Evolutionary conservation across 768 basidiomycete genomes (phyloP).

Genomic region (Lactarius psammicola): DNA sequence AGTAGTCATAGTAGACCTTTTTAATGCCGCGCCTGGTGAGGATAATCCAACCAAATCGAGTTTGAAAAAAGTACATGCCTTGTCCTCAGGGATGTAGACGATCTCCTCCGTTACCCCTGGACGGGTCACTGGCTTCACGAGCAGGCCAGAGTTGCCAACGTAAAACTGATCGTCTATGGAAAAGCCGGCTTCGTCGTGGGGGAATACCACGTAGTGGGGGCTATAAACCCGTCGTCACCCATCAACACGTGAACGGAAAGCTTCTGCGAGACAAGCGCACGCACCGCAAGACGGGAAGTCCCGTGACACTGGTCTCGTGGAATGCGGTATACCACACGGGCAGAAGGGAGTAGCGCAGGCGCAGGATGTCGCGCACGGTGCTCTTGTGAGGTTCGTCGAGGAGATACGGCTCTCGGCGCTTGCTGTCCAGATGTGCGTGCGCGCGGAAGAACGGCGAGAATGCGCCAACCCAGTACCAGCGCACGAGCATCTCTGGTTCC

Average conservation of each 20-base stretch:
- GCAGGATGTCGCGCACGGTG: conserved; percentile 73
- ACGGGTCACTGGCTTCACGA: conserved; percentile 86
- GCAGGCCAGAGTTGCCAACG: conserved; percentile 80
- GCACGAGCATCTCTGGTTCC: conserved; percentile 86
- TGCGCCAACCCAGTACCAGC: conserved; percentile 96
- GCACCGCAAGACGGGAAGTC: conserved; percentile 80
- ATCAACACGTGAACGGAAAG: not conserved
- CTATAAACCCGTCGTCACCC: conserved; percentile 42
- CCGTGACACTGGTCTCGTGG: conserved; percentile 78
- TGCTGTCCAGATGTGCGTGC: conserved; percentile 97
- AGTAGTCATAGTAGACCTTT: conserved; percentile 94
- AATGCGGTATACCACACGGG: conserved; percentile 99
- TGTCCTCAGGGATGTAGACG: conserved; percentile 85
- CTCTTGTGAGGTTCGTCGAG: conserved; percentile 86
- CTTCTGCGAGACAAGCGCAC: conserved; percentile 24
- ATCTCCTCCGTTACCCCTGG: conserved; percentile 66
- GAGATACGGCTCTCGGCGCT: conserved; percentile 93
- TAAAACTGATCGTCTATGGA: conserved; percentile 93
- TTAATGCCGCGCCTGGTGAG: not conserved
- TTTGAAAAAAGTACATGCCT: conserved; percentile 44
- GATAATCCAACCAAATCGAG: not conserved
- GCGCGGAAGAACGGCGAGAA: conserved; percentile 99
- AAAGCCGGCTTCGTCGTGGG: conserved; percentile 82
- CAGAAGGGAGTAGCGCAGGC: conserved; percentile 80
- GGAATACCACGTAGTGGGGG: conserved; percentile 96